These are phyloP conservation scores for Colletotrichum siamense DNA, from an alignment of 2,329 filamentous ascomycete species.

Conservation along the genomic window DNA sequence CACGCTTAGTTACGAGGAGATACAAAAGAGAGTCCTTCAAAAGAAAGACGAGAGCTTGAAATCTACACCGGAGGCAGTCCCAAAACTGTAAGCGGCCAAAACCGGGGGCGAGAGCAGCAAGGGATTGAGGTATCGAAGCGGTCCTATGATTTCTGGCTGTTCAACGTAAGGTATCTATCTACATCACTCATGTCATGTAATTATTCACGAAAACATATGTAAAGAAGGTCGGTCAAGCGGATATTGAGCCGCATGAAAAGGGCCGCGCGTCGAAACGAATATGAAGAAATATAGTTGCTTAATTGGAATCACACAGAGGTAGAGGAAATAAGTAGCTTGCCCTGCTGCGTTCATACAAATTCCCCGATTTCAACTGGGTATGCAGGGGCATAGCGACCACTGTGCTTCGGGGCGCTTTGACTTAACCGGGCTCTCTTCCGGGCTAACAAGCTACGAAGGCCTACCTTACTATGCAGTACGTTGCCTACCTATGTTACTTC, in stretches of 20 bases:
- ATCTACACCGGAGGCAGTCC: slow-evolving; percentile 25
- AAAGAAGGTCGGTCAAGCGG: background rate
- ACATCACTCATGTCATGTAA: background rate
- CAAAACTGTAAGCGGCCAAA: slow-evolving; percentile 33
- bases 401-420: background rate
- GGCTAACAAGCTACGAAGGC: background rate
- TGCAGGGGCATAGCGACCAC: background rate
- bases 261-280: background rate
- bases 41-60: slow-evolving; percentile 24
- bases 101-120: background rate
- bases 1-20: slow-evolving; percentile 47
- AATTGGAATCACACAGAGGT: background rate
- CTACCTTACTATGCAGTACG: too few species aligned
- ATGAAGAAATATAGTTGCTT: background rate
- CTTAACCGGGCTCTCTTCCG: background rate
- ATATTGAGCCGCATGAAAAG: background rate
- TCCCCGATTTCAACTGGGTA: background rate
- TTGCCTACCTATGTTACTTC: background rate
- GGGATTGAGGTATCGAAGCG: background rate
- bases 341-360: background rate
- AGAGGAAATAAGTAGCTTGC: background rate
- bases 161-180: background rate
- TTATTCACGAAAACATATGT: background rate
- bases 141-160: background rate
- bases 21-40: slow-evolving; percentile 42